These are phyloP conservation scores for Drechslera avenae DNA, from an alignment of 2,329 filamentous ascomycete species.

Conservation along the genomic window DNA sequence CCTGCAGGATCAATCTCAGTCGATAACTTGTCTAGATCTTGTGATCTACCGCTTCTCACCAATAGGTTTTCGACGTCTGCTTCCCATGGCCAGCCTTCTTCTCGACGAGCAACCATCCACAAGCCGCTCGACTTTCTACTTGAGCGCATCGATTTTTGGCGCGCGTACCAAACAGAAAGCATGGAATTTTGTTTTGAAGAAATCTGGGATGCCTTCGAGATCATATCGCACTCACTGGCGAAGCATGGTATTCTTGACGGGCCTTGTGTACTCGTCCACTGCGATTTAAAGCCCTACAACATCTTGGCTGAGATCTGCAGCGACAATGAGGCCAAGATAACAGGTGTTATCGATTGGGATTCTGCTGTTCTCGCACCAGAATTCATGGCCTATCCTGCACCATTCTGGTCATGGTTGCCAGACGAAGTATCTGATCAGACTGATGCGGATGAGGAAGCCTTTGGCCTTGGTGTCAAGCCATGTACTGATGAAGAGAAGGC, in stretches of 20 bases:
- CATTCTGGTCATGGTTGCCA: no score
- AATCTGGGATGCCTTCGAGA: slow-evolving; percentile 16
- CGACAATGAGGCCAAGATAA: slow-evolving; percentile 14
- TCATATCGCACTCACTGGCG: slow-evolving; percentile 16
- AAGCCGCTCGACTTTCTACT: slow-evolving; percentile 4
- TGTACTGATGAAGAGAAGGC: slow-evolving; percentile 5
- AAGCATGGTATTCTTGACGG: slow-evolving; percentile 13
- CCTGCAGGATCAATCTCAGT: not conserved
- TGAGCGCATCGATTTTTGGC: slow-evolving; percentile 13
- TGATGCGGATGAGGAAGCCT: no score
- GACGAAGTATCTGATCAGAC: no score
- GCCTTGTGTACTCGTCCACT: slow-evolving; percentile 25
- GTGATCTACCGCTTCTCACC: not conserved
- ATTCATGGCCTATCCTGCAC: no score
- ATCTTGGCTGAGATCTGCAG: slow-evolving; percentile 29
- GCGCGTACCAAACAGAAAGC: slow-evolving; percentile 1
- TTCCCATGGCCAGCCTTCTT: not conserved
- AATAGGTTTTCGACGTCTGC: slow-evolving; percentile 6
- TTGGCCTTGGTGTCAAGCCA: no score
- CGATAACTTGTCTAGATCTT: not conserved
- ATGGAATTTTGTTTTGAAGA: slow-evolving; percentile 1
- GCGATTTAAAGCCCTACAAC: slow-evolving; percentile 37
- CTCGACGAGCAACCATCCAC: not conserved
- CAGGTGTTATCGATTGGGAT: slow-evolving; percentile 26
- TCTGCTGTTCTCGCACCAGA: no score